Base-by-base conservation (phyloP, 768 basidiomycete species). In the Tricholoma sp. region DNA sequence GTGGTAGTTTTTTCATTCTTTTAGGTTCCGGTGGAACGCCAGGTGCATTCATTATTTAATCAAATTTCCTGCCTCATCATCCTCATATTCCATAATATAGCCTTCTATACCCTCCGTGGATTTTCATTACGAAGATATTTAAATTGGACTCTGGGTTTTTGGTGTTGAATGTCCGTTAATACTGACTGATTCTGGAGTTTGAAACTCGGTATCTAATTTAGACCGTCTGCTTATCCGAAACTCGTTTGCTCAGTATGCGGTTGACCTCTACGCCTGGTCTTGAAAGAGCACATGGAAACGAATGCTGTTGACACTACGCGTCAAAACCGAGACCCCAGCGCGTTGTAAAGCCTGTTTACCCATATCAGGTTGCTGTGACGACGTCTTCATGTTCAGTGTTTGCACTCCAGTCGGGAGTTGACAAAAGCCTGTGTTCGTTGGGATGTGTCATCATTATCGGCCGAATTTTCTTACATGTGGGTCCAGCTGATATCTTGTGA, bases 71-170 rank as follows among this genome's bases (percentile, higher is more conserved):
- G 52, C 55, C 57, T 37, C 53, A 18, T 52, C 52, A 56, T 59
- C 50, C 41, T 55, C 52, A 52, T n/a, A n/a, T 57, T 53, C 56
- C 35, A 45, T 65, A 63, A 55, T 31, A 62, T 64, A 64, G 59
- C 57, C 50, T 54, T 60, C 55, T 62, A 67, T 67, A 67, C 66
- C 66, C 66, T 46, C 58, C 57, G 43, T 39, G 41, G 52, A 58
- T 50, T 56, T 55, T 59, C 47, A 59, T 18, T 16, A n/a, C 14
- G 46, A 56, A 63, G 63, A 59, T 62, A 64, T 35, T 61, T 59
- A 59, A 60, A 52, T 56, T 6, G 35, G 24, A 27, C 14, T 6
- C 50, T 27, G 52, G 39, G 41, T 22, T 34, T 54, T 57, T 32
- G 50, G 54, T 51, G 31, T 54, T 54, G 54, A 50, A 46, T 31